Conservation (phyloP, 495 filamentous ascomycete species). For the Penicillium canescens region DNA sequence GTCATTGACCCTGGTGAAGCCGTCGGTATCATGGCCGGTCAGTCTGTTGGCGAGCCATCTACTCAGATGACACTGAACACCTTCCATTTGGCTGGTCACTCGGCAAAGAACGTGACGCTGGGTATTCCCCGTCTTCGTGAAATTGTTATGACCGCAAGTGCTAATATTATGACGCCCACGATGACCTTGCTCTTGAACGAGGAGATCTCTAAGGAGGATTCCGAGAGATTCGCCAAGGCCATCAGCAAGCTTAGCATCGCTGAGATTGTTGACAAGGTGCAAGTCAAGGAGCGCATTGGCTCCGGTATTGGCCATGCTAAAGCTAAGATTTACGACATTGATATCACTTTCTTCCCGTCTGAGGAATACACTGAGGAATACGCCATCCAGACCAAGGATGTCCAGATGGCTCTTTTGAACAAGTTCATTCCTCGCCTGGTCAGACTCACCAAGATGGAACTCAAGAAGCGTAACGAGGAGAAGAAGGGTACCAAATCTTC, state of each 20-base stretch:
- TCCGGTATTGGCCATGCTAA: slow-evolving; percentile 60
- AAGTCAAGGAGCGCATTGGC: slow-evolving; percentile 74
- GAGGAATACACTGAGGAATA: slow-evolving; percentile 84
- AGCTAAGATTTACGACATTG: slow-evolving; percentile 82
- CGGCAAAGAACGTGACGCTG: slow-evolving; percentile 96
- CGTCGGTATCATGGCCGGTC: slow-evolving; percentile 95
- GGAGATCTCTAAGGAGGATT: slow-evolving; percentile 67
- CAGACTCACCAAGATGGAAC: slow-evolving; percentile 65
- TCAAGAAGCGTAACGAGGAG: slow-evolving; percentile 73
- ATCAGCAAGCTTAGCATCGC: slow-evolving; percentile 87
- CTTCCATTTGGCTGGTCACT: slow-evolving; percentile 98
- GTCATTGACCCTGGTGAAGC: slow-evolving; percentile 95
- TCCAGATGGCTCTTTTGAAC: slow-evolving; percentile 73
- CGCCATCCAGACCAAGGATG: slow-evolving; percentile 74
- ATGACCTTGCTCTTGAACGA: slow-evolving; percentile 85
- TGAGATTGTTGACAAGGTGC: slow-evolving; percentile 81
- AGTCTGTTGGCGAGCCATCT: slow-evolving; percentile 95
- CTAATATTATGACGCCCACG: slow-evolving; percentile 80
- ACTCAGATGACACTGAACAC: slow-evolving; percentile 99
- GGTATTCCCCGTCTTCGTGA: slow-evolving; percentile 97
- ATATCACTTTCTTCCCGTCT: slow-evolving; percentile 78
- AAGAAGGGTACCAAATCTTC: slow-evolving; percentile 59
- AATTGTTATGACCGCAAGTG: slow-evolving; percentile 97
- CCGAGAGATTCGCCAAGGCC: slow-evolving; percentile 82
- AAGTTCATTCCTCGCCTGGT: slow-evolving; percentile 74